Evolutionary conservation across 352 stramenopile species (phyloP).

Genomic region (Blastocystis sp.): DNA sequence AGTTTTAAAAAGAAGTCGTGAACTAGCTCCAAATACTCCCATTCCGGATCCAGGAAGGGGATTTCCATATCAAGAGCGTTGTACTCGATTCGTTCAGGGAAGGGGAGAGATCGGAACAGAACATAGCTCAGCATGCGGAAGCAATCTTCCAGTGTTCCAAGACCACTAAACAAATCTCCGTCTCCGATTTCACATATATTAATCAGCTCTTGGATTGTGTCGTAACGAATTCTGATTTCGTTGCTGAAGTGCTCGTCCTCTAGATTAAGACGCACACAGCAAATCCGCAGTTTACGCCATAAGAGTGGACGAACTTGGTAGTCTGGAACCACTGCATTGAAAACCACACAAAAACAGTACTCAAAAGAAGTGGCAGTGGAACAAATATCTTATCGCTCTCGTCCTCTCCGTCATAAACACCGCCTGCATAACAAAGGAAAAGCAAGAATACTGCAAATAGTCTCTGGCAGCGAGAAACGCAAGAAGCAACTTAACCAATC

Average conservation of each 20-base stretch:
- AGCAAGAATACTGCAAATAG: not conserved
- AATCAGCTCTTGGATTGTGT: constrained; percentile 42
- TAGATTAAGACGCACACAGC: not conserved
- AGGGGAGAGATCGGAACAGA: not conserved
- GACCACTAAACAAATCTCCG: not conserved
- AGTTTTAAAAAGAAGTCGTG: constrained; percentile 24
- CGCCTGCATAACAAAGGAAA: not conserved
- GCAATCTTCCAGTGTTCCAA: not conserved
- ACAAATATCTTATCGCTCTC: not conserved
- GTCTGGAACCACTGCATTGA: not conserved
- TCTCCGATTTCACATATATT: not conserved
- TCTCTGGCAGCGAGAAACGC: constrained; percentile 4
- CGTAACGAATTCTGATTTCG: not conserved
- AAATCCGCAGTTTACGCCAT: not conserved
- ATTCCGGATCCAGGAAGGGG: constrained; percentile 6
- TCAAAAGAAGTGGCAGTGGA: not conserved
- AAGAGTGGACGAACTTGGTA: constrained; percentile 1
- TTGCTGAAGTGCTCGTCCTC: not conserved
- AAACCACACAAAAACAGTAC: not conserved
- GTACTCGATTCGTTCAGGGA: not conserved
- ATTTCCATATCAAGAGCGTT: not conserved
- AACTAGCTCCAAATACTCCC: not conserved
- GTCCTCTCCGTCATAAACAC: not conserved
- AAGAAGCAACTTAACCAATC: constrained; percentile 30
- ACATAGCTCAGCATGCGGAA: not conserved